Percentiles rank a stretch among this genome's conserved stretches.
Conservation (phyloP, 352 stramenopile genomes). For the Phytopythium ostracodes region DNA sequence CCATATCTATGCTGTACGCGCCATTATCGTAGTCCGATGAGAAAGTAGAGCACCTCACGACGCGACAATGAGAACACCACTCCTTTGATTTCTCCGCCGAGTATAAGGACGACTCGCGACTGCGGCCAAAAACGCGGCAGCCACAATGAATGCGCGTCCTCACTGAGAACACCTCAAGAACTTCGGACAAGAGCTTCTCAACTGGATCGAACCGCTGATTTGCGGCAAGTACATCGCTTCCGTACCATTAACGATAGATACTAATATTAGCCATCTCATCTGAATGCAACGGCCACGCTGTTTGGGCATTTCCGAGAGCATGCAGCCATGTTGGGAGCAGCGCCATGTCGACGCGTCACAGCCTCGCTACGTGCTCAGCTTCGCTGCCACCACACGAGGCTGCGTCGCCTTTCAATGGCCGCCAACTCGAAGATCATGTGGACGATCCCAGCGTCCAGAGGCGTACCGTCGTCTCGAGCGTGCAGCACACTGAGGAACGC, state of each 20-base stretch:
- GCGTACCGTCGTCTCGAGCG: not conserved
- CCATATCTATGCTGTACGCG: not conserved
- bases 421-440: slow-evolving; percentile 1
- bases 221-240: not conserved
- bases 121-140: not conserved
- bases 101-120: not conserved
- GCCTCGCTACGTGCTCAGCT: not conserved
- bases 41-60: slow-evolving; percentile 2
- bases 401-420: not conserved
- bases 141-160: not conserved
- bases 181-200: not conserved
- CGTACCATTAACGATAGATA: too few relatives aligned
- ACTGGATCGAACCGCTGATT: not conserved
- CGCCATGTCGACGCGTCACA: not conserved
- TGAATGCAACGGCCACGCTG: too few relatives aligned
- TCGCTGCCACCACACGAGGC: slow-evolving; percentile 3
- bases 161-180: not conserved
- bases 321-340: not conserved
- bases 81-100: not conserved
- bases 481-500: slow-evolving; percentile 8
- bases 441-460: not conserved
- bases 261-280: too few relatives aligned
- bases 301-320: too few relatives aligned
- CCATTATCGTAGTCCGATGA: not conserved
- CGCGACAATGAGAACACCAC: not conserved